A percentile compares a stretch with the other conserved stretches of the same genome.
Evolutionary conservation across 192 early-diverging fungal genomes (phyloP).

Genomic region (Coemansia sp.): DNA sequence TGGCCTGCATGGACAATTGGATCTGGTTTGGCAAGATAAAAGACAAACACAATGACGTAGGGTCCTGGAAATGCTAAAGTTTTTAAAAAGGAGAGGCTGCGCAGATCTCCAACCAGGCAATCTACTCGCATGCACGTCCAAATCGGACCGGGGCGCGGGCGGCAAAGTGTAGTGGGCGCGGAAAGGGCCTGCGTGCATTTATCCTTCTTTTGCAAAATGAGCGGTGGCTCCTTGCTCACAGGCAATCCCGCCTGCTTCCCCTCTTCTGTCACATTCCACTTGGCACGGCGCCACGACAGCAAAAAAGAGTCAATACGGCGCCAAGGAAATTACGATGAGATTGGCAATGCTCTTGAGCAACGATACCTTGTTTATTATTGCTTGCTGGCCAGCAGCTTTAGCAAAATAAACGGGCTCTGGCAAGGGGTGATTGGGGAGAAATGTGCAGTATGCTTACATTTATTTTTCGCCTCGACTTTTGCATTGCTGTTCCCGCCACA

Average conservation of each 20-base stretch:
- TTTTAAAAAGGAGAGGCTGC: not conserved
- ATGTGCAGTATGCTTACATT: not conserved
- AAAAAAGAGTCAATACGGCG: no score
- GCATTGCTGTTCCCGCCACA: not conserved
- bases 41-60: slow-evolving; percentile 8
- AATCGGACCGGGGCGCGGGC: not conserved
- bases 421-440: not conserved
- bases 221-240: no score
- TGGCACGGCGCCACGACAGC: no score
- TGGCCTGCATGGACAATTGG: not conserved
- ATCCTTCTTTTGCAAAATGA: slow-evolving; percentile 3
- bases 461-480: slow-evolving; percentile 1
- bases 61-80: not conserved
- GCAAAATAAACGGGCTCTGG: no score
- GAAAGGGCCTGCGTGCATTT: slow-evolving; percentile 2
- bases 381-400: no score
- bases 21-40: not conserved
- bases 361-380: no score
- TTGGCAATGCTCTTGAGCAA: no score
- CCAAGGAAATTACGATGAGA: no score
- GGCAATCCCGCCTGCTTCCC: no score
- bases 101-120: slow-evolving; percentile 16
- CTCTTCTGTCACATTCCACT: no score
- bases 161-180: slow-evolving; percentile 1
- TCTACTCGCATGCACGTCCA: slow-evolving; percentile 18